Evolutionary conservation across 1,284 basidiomycete species (phyloP).

Genomic region (Puccinia horiana): DNA sequence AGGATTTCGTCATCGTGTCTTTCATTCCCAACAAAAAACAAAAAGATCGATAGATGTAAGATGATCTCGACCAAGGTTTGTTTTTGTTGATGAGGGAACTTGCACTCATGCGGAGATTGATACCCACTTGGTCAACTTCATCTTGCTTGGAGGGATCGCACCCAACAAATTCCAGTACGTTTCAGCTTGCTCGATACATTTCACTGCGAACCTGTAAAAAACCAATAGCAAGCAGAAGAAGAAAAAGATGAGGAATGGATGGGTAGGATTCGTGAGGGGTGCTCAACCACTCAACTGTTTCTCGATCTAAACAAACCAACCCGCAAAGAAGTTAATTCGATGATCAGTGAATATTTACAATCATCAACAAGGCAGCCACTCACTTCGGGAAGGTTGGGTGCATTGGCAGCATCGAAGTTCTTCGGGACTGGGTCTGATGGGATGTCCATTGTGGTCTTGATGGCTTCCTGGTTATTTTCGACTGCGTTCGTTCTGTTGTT

Average conservation of each 20-base stretch:
- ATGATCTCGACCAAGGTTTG: conserved; percentile 3
- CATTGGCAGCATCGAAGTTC: conserved; percentile 38
- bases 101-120: no score
- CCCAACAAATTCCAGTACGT: conserved; percentile 94
- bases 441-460: conserved; percentile 24
- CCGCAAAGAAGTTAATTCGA: not conserved
- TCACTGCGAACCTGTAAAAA: conserved; percentile 78
- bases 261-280: no score
- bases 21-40: not conserved
- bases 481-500: not conserved
- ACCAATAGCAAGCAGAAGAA: not conserved
- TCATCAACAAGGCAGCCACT: not conserved
- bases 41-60: not conserved
- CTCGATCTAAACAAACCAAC: not conserved
- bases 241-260: no score
- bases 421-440: conserved; percentile 44
- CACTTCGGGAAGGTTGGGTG: conserved; percentile 47
- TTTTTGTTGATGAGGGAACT: no score
- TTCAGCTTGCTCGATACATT: conserved; percentile 92
- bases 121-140: conserved; percentile 78
- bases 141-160: conserved; percentile 73
- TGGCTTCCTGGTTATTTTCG: not conserved
- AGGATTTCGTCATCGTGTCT: conserved; percentile 81
- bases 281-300: conserved; percentile 1
- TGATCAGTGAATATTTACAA: not conserved